A percentile compares a stretch with the other conserved stretches of the same genome.
These are phyloP conservation scores for Apiotrichum montevideense DNA, from an alignment of 1,284 basidiomycete genomes.

Conservation along the genomic window DNA sequence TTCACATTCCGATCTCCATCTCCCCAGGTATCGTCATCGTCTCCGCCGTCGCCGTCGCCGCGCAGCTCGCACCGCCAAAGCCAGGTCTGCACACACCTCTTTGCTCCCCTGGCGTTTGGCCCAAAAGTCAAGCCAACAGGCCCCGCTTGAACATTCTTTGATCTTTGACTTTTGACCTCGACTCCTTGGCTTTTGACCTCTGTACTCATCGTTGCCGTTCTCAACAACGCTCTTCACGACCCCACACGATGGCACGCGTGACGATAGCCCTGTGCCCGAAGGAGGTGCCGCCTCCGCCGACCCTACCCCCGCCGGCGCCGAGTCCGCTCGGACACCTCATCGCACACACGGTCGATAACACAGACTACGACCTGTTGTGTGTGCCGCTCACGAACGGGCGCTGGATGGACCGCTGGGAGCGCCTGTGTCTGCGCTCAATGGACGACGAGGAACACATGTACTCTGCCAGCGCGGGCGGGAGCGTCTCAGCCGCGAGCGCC, in stretches of 20 bases:
- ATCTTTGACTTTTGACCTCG: not conserved
- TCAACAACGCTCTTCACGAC: no score
- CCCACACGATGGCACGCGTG: constrained; percentile 23
- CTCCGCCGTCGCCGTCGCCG: no score
- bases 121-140: no score
- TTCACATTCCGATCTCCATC: no score
- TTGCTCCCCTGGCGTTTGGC: no score
- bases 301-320: constrained; percentile 27
- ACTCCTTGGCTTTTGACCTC: no score
- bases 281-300: constrained; percentile 29
- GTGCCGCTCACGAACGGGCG: constrained; percentile 78
- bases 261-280: constrained; percentile 32
- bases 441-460: constrained; percentile 52
- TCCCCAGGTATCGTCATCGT: no score
- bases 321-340: constrained; percentile 38
- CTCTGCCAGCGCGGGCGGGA: constrained; percentile 4
- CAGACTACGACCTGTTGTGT: constrained; percentile 57
- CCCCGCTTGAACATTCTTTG: not conserved
- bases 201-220: no score
- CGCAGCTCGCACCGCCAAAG: no score
- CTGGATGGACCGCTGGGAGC: constrained; percentile 84
- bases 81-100: no score
- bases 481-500: not conserved
- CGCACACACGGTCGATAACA: constrained; percentile 29
- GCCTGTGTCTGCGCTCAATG: constrained; percentile 64